A percentile compares a stretch with the other conserved stretches of the same genome.
These are phyloP conservation scores for Cudoniella acicularis DNA, from an alignment of 495 filamentous ascomycete species.

Conservation along the genomic window DNA sequence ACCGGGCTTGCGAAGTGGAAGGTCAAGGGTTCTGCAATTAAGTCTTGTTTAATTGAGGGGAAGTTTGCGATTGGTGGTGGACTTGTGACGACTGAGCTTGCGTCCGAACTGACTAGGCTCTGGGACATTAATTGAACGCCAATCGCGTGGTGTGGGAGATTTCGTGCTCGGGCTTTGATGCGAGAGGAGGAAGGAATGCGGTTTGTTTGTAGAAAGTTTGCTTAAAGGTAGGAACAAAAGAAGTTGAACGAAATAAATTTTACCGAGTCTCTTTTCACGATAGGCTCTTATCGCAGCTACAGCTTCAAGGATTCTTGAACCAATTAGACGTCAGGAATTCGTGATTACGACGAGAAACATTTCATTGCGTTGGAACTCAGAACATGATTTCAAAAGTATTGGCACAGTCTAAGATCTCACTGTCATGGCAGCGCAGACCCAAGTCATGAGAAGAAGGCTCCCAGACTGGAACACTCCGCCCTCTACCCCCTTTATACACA, in stretches of 20 bases:
- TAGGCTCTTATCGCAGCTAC: not conserved
- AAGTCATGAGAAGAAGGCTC: conserved; percentile 2
- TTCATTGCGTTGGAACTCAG: not conserved
- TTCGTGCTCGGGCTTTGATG: no score
- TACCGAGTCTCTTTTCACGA: not conserved
- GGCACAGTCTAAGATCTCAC: conserved; percentile 18
- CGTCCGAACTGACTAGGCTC: no score
- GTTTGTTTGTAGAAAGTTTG: no score
- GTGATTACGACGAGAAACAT: not conserved
- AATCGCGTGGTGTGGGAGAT: no score
- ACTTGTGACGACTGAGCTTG: no score
- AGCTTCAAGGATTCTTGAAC: not conserved
- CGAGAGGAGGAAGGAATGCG: no score
- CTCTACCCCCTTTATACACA: conserved; percentile 22
- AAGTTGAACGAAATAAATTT: not conserved
- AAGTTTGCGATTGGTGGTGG: not conserved
- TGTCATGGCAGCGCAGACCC: not conserved
- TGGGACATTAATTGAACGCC: no score
- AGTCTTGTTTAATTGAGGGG: not conserved
- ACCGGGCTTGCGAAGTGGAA: no score
- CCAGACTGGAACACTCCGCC: conserved; percentile 13
- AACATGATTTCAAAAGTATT: conserved; percentile 22
- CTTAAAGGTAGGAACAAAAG: not conserved
- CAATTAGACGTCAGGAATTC: not conserved
- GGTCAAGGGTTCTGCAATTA: no score